These are phyloP conservation scores for Rosa chinensis DNA, from an alignment of 306 rosid genomes.

Conservation along the genomic window DNA sequence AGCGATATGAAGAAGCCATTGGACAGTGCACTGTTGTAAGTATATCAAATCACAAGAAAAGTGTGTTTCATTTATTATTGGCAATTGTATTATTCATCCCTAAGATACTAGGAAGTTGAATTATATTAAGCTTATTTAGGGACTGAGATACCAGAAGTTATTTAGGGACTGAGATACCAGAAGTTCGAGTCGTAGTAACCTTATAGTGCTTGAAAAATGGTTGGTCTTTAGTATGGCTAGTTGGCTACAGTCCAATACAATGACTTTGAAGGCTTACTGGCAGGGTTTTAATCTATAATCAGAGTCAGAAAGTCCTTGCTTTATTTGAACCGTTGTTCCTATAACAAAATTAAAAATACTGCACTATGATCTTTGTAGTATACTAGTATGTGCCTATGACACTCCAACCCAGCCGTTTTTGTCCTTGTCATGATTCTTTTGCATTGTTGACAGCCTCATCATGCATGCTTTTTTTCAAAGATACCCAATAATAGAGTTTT, in stretches of 20 bases:
- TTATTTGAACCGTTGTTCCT: neutral
- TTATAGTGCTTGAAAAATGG: neutral
- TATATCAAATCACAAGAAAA: conserved; percentile 1
- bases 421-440: neutral
- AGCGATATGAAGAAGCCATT: conserved; percentile 84
- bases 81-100: conserved; percentile 2
- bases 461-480: conserved; percentile 4
- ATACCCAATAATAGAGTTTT: neutral
- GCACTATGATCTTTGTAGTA: neutral
- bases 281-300: neutral
- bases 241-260: neutral
- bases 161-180: neutral
- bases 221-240: neutral
- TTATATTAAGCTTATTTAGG: neutral
- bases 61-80: conserved; percentile 5
- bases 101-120: neutral
- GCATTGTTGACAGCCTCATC: neutral
- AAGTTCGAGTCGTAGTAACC: neutral
- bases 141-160: neutral
- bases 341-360: neutral
- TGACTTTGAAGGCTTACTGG: neutral
- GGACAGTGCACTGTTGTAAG: conserved; percentile 82
- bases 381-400: neutral
- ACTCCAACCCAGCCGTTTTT: neutral
- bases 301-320: neutral